Evolutionary conservation across 1,284 basidiomycete species (phyloP).

Genomic region (Naganishia sp.): DNA sequence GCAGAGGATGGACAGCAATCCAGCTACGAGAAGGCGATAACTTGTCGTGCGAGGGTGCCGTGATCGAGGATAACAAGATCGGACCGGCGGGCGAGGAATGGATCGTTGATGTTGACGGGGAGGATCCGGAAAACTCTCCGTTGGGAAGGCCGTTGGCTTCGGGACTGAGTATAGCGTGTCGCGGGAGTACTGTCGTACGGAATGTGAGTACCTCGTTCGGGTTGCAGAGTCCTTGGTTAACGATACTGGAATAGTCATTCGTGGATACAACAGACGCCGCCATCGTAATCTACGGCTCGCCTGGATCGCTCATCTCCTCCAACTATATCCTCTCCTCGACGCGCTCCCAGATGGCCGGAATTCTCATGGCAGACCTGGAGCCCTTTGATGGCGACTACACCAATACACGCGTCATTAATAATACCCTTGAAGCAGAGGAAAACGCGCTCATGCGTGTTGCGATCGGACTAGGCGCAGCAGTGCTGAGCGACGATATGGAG

Average conservation of each 20-base stretch:
- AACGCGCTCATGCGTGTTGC: slow-evolving; percentile 54
- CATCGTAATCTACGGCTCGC: slow-evolving; percentile 56
- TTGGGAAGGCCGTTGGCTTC: slow-evolving; percentile 52
- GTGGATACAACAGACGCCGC: slow-evolving; percentile 53
- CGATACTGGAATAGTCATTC: slow-evolving; percentile 38
- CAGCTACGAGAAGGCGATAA: slow-evolving; percentile 54
- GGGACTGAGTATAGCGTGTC: slow-evolving; percentile 52
- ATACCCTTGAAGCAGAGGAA: slow-evolving; percentile 51
- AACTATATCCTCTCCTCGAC: slow-evolving; percentile 51
- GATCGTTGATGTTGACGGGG: slow-evolving; percentile 48
- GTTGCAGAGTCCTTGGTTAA: too few relatives aligned
- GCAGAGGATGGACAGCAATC: slow-evolving; percentile 52
- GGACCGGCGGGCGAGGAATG: slow-evolving; percentile 54
- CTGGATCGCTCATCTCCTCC: slow-evolving; percentile 50
- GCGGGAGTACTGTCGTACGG: slow-evolving; percentile 46
- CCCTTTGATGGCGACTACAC: slow-evolving; percentile 55
- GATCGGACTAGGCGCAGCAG: slow-evolving; percentile 54
- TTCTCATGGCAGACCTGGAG: slow-evolving; percentile 54
- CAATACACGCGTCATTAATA: slow-evolving; percentile 50
- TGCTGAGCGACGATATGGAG: slow-evolving; percentile 54
- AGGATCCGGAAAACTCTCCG: slow-evolving; percentile 52
- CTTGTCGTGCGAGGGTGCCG: slow-evolving; percentile 47
- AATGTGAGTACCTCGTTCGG: slow-evolving; percentile 38
- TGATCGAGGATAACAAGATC: slow-evolving; percentile 52
- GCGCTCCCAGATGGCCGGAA: slow-evolving; percentile 53